Base-by-base conservation (phyloP, 1,284 basidiomycete genomes). In the Pyrrhoderma lamaoense region DNA sequence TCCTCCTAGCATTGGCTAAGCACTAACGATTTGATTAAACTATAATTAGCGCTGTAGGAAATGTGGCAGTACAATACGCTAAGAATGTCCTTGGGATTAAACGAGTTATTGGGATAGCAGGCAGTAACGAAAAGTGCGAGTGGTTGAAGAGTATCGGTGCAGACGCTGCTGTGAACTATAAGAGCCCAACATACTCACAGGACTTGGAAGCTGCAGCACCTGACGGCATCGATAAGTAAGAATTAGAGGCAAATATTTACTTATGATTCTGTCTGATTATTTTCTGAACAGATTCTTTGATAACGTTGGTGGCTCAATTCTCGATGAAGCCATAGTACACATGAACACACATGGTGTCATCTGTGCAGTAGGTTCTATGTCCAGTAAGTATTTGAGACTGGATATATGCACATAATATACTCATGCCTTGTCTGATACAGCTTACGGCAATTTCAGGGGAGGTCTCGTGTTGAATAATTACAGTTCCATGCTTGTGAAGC, bases 141-240 rank as follows among this genome's bases (percentile, higher is more conserved):
- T 75, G 69, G 70, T 62, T 67, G 51, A 64, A 70, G 51, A 64
- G 64, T 35, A 63, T 72, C 49, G 70, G 70, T 1, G 70, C 70
- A 37, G 73, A 75, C 62, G 64, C 64, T 31, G 70, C 68, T 25
- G 61, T 75, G 61, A 71, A 75, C 59, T 75, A 76, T 68, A 74
- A 73, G 62, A 64, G 60, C 31, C 13, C 56, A 14, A 46, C 42
- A 3, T 58, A 58, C 40, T 44, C 42, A n/a, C 18, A 56, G 5
- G 59, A 58, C 16, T 46, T 61, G 14, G 51, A 13, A 25, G 43
- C 55, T 19, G 58, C 54, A 3, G 51, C 56, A 8, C 57, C 51
- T 16, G 56, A 55, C 1, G 48, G 46, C 21, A 50, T 51, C 11
- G 58, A 60, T 23, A 42, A 39, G 56, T 60, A 36, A 47, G 55